Evolutionary conservation across 768 basidiomycete genomes (phyloP).

Genomic region (Boletus subcaerulescens): DNA sequence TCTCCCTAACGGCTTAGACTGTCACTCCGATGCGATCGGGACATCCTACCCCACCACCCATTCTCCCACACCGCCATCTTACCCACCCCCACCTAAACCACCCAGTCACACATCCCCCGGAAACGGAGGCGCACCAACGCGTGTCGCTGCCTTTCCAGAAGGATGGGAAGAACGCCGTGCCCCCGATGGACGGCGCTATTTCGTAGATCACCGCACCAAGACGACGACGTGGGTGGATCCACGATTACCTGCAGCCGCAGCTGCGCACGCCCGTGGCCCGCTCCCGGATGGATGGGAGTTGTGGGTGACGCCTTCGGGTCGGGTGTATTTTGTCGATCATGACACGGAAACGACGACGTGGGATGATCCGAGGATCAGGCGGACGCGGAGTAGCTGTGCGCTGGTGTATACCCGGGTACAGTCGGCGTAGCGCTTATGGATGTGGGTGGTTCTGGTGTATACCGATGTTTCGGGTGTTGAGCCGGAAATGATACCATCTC

Average conservation of each 20-base stretch:
- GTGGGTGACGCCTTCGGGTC: constrained; percentile 75
- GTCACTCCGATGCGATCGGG: neutral
- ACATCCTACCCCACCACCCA: neutral
- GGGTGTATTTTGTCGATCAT: constrained; percentile 92
- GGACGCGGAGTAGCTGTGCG: too few species aligned
- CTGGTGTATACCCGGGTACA: too few species aligned
- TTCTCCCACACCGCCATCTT: too few species aligned
- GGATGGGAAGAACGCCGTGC: constrained; percentile 92
- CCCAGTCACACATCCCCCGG: too few species aligned
- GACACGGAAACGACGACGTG: constrained; percentile 85
- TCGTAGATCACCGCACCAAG: constrained; percentile 71
- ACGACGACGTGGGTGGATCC: constrained; percentile 93
- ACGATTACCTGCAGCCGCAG: constrained; percentile 48
- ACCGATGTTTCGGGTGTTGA: too few species aligned
- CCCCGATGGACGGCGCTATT: constrained; percentile 74
- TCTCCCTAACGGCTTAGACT: neutral
- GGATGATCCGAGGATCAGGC: constrained; percentile 77
- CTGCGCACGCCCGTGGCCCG: constrained; percentile 55
- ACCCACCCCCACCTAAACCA: too few species aligned
- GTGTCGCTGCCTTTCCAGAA: constrained; percentile 52
- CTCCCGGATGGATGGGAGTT: constrained; percentile 93
- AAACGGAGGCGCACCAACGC: too few species aligned
- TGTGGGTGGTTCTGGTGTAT: too few species aligned
- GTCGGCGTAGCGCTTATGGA: too few species aligned
- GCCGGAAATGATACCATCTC: too few species aligned